Evolutionary conservation across 164 flowering plant species (phyloP).

Genomic region (Magnolia officinalis): DNA sequence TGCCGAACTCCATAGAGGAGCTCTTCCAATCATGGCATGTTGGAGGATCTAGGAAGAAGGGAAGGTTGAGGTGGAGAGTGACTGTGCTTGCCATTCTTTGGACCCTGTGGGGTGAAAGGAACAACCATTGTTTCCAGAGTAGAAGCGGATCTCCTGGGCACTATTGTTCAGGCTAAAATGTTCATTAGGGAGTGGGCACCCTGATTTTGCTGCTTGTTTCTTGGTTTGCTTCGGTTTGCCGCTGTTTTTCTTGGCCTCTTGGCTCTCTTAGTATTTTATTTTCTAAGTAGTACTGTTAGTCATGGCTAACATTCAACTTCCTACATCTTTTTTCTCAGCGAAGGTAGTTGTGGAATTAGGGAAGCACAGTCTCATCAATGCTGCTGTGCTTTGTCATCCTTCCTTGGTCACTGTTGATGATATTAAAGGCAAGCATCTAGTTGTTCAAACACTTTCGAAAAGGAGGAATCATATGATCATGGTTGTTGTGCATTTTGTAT

Average conservation of each 20-base stretch:
- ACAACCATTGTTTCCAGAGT: too few relatives aligned
- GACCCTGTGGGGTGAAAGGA: too few relatives aligned
- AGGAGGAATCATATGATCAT: too few relatives aligned
- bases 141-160: neutral
- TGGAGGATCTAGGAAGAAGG: too few relatives aligned
- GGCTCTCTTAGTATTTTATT: neutral
- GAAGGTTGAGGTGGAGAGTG: too few relatives aligned
- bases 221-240: neutral
- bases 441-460: neutral
- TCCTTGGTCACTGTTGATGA: slow-evolving; percentile 2
- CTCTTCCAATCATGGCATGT: too few relatives aligned
- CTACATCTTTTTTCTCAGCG: slow-evolving; percentile 32
- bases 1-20: neutral
- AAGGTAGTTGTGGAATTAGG: slow-evolving; percentile 63
- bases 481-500: too few relatives aligned
- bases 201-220: neutral
- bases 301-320: neutral
- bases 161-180: neutral
- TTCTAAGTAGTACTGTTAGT: neutral
- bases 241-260: neutral
- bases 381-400: slow-evolving; percentile 39
- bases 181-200: neutral
- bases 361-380: slow-evolving; percentile 47
- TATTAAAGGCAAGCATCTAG: slow-evolving; percentile 1
- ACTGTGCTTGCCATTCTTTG: too few relatives aligned